A percentile compares a stretch with the other conserved stretches of the same genome.
Conservation (phyloP, 371 early-diverging fungal species). For the Mortierella sp. region DNA sequence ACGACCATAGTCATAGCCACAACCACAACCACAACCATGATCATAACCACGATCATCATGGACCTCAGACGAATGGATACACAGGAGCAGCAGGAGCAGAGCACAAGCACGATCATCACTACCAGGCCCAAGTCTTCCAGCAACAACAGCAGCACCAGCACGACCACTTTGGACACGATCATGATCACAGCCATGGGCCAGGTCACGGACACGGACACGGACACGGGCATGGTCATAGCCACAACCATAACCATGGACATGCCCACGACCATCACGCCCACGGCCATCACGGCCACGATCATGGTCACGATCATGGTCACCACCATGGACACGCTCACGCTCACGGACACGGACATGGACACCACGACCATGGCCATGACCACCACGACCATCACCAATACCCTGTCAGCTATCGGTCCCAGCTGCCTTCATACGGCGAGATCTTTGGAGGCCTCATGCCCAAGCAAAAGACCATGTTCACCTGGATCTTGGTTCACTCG, state of each 20-base stretch:
- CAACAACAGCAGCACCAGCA: conserved; percentile 3
- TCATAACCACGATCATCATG: conserved; percentile 42
- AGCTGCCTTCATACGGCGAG: conserved; percentile 57
- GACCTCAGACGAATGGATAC: conserved; percentile 14
- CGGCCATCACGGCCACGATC: conserved; percentile 29
- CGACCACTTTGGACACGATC: not conserved
- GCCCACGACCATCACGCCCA: conserved; percentile 48
- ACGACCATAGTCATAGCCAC: conserved; percentile 16
- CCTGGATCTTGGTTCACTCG: conserved; percentile 67
- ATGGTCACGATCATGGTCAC: conserved; percentile 25
- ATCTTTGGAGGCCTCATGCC: conserved; percentile 65
- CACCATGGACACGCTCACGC: conserved; percentile 35
- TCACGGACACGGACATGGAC: conserved; percentile 44
- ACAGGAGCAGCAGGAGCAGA: conserved; percentile 7
- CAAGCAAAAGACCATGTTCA: conserved; percentile 72
- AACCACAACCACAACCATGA: not conserved
- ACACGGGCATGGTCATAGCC: conserved; percentile 4
- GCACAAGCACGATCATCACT: conserved; percentile 31
- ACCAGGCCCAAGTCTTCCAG: not conserved
- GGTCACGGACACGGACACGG: conserved; percentile 19
- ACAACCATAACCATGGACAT: conserved; percentile 30
- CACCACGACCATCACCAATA: conserved; percentile 41
- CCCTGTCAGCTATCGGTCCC: conserved; percentile 56
- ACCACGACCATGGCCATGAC: conserved; percentile 43
- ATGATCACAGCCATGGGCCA: conserved; percentile 12